Evolutionary conservation across 2,329 filamentous ascomycete genomes (phyloP).

Genomic region (Sporothrix inflata): DNA sequence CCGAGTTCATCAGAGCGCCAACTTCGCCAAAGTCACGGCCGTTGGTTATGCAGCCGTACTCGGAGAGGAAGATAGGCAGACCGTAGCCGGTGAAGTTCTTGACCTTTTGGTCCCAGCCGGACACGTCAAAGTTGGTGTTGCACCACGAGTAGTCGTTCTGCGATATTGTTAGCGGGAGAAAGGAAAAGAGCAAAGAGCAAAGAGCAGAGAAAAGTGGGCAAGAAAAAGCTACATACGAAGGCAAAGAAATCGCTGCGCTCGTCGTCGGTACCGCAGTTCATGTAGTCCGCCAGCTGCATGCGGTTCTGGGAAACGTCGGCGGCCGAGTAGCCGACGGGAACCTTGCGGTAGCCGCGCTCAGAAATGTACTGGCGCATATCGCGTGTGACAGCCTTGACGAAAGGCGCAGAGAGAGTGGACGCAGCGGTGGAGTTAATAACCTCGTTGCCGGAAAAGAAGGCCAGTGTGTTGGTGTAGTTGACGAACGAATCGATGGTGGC

Average conservation of each 20-base stretch:
- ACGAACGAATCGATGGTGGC: constrained; percentile 84
- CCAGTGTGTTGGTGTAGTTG: constrained; percentile 82
- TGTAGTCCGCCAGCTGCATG: constrained; percentile 83
- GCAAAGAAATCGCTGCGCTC: constrained; percentile 86
- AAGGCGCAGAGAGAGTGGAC: constrained; percentile 69
- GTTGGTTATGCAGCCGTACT: constrained; percentile 88
- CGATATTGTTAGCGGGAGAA: too few species aligned
- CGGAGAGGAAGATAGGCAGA: constrained; percentile 89
- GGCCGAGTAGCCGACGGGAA: constrained; percentile 76
- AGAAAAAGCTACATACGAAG: constrained; percentile 48
- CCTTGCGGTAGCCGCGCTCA: constrained; percentile 61
- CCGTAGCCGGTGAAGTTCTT: constrained; percentile 85
- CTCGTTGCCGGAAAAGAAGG: constrained; percentile 83
- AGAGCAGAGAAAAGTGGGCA: too few species aligned
- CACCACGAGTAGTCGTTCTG: constrained; percentile 86
- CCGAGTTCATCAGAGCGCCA: constrained; percentile 71
- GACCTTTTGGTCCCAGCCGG: constrained; percentile 88
- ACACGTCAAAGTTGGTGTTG: constrained; percentile 67
- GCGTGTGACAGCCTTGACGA: constrained; percentile 77
- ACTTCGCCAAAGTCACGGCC: constrained; percentile 82
- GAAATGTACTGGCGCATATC: constrained; percentile 74
- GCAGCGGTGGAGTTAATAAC: constrained; percentile 70
- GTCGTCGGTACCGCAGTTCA: constrained; percentile 88
- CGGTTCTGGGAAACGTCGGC: constrained; percentile 87
- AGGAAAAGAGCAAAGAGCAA: too few species aligned